Evolutionary conservation across 768 basidiomycete genomes (phyloP).

Genomic region (Lentinula sp.): DNA sequence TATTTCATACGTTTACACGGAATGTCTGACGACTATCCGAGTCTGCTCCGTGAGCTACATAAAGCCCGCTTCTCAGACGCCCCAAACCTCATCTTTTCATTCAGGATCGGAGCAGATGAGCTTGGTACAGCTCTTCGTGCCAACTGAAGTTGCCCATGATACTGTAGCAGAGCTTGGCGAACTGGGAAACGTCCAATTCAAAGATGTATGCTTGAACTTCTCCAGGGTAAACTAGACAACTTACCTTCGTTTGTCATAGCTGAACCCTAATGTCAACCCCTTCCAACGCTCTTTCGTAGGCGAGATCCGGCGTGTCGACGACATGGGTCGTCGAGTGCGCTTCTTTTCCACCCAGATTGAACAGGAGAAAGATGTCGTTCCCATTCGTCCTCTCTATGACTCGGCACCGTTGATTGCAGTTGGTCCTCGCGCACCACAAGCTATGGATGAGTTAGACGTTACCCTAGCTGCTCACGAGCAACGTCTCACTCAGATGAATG

Average conservation of each 20-base stretch:
- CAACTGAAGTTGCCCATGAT: conserved; percentile 95
- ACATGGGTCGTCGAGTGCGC: conserved; percentile 91
- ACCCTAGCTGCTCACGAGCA: conserved; percentile 84
- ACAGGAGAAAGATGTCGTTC: conserved; percentile 77
- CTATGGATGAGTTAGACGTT: conserved; percentile 88
- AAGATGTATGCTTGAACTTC: conserved; percentile 61
- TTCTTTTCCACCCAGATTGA: conserved; percentile 86
- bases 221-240: background rate
- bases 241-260: conserved; percentile 34
- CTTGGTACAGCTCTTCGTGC: conserved; percentile 94
- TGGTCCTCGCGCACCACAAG: conserved; percentile 89
- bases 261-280: conserved; percentile 92
- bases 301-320: conserved; percentile 91
- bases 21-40: conserved; percentile 81
- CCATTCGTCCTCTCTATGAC: conserved; percentile 81
- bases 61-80: background rate
- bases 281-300: conserved; percentile 98
- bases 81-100: background rate
- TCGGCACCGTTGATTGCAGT: conserved; percentile 83
- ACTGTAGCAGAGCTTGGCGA: conserved; percentile 94
- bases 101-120: conserved; percentile 97
- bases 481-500: conserved; percentile 85
- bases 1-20: background rate
- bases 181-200: conserved; percentile 94
- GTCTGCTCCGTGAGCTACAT: conserved; percentile 67